Evolutionary conservation across 2,329 filamentous ascomycete genomes (phyloP), one percentile per base, ranked within the genome.

Genomic region (Onygena corvina): DNA sequence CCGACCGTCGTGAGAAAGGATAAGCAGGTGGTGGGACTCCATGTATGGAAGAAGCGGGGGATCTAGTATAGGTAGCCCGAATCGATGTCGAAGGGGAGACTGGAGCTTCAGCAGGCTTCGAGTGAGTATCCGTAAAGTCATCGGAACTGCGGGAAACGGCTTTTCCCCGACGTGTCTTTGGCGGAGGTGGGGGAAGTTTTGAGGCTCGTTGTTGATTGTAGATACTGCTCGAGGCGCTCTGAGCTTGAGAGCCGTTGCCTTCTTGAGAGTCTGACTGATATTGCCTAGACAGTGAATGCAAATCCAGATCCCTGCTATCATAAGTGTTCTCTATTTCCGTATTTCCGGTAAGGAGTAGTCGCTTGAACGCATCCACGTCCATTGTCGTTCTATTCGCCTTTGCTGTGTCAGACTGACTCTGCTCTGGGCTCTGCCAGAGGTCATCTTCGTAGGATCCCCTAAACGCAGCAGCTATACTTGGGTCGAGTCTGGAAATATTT

Each of bases 341-440:
- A 58, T 80, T 77, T 16, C 86, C 86, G 0, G 84, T 92, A 68
- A 92, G 72, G 44, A 92, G 73, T 53, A 92, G 67, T 52, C 81
- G 76, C 60, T 81, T 81, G 67, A 92, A 92, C 5, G 84, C 80
- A 60, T 86, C 80, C 1, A 90, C 86, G 60, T 92, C 84, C 54
- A 90, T 66, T 0, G 78, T 73, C 31, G 62, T 63, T 60, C 62
- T 67, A 56, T 53, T 54, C n/a, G 27, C 40, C 14, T 36, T 50
- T 11, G n/a, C 18, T 40, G 34, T 18, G 11, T 21, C 34, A 6
- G 14, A 9, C 7, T 38, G 36, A 2, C 23, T 20, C 6, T 40
- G 36, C 7, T 23, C 35, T 21, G n/a, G 18, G 18, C 18, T 21
- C 20, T 40, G 36, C n/a, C 36, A 4, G 11, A 40, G 36, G 20